These are phyloP conservation scores for Fusarium kyushuense DNA, from an alignment of 2,329 filamentous ascomycete genomes.

Conservation along the genomic window DNA sequence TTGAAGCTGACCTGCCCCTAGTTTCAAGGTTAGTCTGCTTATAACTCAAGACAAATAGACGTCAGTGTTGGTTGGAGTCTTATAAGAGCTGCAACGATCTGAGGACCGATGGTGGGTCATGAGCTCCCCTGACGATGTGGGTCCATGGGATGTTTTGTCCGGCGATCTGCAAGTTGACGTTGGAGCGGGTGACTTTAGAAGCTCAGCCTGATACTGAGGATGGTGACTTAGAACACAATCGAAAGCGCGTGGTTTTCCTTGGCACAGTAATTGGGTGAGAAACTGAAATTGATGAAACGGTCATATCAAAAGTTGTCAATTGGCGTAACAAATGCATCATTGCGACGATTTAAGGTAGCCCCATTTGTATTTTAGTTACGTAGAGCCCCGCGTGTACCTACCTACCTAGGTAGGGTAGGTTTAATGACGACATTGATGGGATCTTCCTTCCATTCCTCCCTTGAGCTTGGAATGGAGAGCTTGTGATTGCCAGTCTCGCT, in stretches of 20 bases:
- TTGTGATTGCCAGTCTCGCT: conserved; percentile 27
- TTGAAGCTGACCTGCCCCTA: conserved; percentile 16
- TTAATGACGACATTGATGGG: conserved; percentile 43
- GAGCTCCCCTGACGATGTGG: conserved; percentile 24
- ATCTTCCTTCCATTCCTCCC: conserved; percentile 33
- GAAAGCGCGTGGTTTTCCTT: background rate
- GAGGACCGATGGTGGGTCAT: conserved; percentile 38
- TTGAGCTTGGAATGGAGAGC: conserved; percentile 38
- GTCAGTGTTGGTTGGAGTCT: conserved; percentile 15
- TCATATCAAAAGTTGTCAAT: conserved; percentile 20
- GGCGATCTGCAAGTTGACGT: conserved; percentile 39
- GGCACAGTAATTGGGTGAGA: background rate
- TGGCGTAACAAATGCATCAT: conserved; percentile 31
- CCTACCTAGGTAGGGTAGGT: too few species aligned
- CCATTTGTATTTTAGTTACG: conserved; percentile 20
- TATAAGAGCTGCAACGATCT: conserved; percentile 25
- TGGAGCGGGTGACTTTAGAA: conserved; percentile 7
- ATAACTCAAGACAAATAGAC: conserved; percentile 13
- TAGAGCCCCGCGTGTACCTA: conserved; percentile 1
- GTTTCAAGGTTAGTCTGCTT: conserved; percentile 18
- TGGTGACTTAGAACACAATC: background rate
- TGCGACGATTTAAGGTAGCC: conserved; percentile 23
- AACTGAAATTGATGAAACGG: background rate
- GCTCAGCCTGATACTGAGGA: background rate
- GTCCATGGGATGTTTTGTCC: conserved; percentile 26